A percentile compares a stretch with the other conserved stretches of the same genome.
Evolutionary conservation across 352 stramenopile genomes (phyloP).

Genomic region (Globisporangium recalcitrans): DNA sequence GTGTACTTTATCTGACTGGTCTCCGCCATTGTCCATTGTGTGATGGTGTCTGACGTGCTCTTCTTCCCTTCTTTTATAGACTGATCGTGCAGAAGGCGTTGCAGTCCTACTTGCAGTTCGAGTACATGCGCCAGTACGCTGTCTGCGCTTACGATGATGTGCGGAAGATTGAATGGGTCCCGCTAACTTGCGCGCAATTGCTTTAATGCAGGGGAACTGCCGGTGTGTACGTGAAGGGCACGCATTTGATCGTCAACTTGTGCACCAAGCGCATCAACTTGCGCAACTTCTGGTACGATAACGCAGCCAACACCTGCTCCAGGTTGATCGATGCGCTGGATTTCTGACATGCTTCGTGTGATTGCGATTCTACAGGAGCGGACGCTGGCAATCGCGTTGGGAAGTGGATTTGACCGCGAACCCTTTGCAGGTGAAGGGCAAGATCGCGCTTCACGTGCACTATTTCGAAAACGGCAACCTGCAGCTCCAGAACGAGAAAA

Average conservation of each 20-base stretch:
- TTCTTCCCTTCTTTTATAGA: slow-evolving; percentile 15
- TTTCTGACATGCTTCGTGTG: neutral
- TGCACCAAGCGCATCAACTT: slow-evolving; percentile 86
- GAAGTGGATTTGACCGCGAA: slow-evolving; percentile 57
- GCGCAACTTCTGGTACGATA: slow-evolving; percentile 78
- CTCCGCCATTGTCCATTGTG: neutral
- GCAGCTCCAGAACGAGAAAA: slow-evolving; percentile 84
- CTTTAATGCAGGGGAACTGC: slow-evolving; percentile 46
- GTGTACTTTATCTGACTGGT: neutral
- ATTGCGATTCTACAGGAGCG: slow-evolving; percentile 38
- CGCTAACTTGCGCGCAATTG: neutral
- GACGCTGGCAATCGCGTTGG: slow-evolving; percentile 80
- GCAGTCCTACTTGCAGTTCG: slow-evolving; percentile 77
- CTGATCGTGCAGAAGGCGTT: slow-evolving; percentile 59
- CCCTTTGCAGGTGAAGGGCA: slow-evolving; percentile 44
- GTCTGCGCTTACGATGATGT: neutral
- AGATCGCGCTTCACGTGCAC: slow-evolving; percentile 86
- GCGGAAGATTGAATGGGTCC: neutral
- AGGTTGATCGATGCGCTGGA: neutral
- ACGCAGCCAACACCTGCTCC: neutral
- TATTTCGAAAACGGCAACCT: slow-evolving; percentile 97
- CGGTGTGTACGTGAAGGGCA: slow-evolving; percentile 70
- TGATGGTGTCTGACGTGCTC: slow-evolving; percentile 2
- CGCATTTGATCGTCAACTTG: slow-evolving; percentile 67
- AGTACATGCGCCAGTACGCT: slow-evolving; percentile 75